Base-by-base conservation (phyloP, 176 grass and related monocot genomes). In the Guadua angustifolia region DNA sequence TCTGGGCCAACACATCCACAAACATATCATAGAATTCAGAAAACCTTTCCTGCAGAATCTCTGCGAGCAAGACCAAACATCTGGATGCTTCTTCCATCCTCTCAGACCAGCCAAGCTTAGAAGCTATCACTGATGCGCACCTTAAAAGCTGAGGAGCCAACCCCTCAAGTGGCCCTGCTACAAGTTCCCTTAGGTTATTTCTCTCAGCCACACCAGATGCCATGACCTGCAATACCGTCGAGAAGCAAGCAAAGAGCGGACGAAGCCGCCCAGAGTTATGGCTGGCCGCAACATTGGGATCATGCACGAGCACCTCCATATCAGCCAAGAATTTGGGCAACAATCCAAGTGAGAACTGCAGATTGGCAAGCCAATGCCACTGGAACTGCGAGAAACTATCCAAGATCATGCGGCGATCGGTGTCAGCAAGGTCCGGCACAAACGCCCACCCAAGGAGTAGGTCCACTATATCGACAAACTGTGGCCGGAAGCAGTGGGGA, bases 251-350 rank as follows among this genome's bases (percentile, higher is more conserved):
- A 82, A 93, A 95, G 59, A 95, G 87, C 24, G 87, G 87, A 44
- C 85, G 82, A 85, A 93, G 90, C 63, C 89, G 52, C 15, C 83
- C 95, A 80, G 87, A 87, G 78, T 62, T 91, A 51, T 88, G 88
- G 65, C 85, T 81, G 76, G 62, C 78, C 17, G 71, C 93, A 75
- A 89, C 81, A 67, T 69, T 80, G 16, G 78, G 69, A 46, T 94
- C 92, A 64, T 94, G 84, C 79, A 90, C 87, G 52, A 98, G 88
- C 61, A 92, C 89, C 86, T 98, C 95, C 88, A 95, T 95, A 60
- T 98, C 93, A n/a, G 87, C 91, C 71, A 98, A 83, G 88, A 98
- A 98, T 79, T 98, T 98, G 55, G 93, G 82, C 52, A 98, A 78
- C 71, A 98, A 76, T 18, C 93, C 91, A 16, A 95, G 83, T 3